phyloP scores from a whole-genome alignment of 192 early-diverging fungal species.

The Haplosporangium gracile region DNA sequence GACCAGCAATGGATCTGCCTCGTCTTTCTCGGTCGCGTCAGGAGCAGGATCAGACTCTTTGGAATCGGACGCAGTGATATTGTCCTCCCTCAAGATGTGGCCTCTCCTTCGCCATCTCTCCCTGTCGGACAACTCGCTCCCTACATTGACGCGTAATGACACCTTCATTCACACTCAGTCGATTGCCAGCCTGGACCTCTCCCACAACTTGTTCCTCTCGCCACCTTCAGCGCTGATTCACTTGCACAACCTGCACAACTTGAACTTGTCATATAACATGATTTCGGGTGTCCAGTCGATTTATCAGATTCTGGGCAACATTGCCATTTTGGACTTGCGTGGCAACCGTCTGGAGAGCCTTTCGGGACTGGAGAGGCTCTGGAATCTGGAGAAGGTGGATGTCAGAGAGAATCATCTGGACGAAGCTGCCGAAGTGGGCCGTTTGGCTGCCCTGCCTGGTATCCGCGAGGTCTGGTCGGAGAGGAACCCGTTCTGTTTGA shows the following conservation, averaged over 20 bases:
- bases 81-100: slow-evolving; percentile 56
- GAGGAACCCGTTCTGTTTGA: slow-evolving; percentile 66
- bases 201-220: slow-evolving; percentile 64
- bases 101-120: slow-evolving; percentile 57
- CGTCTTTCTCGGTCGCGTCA: not conserved
- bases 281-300: slow-evolving; percentile 64
- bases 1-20: not conserved
- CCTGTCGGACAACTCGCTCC: slow-evolving; percentile 65
- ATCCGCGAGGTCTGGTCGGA: slow-evolving; percentile 66
- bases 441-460: slow-evolving; percentile 62
- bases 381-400: slow-evolving; percentile 68
- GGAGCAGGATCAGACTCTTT: not conserved
- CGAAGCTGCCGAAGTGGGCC: slow-evolving; percentile 64
- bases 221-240: slow-evolving; percentile 60
- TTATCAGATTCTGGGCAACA: slow-evolving; percentile 66
- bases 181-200: slow-evolving; percentile 63
- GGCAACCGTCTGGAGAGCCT: slow-evolving; percentile 66
- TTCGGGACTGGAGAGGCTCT: slow-evolving; percentile 68
- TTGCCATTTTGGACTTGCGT: slow-evolving; percentile 62
- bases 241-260: slow-evolving; percentile 61
- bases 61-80: slow-evolving; percentile 28
- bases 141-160: slow-evolving; percentile 51
- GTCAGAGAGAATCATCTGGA: slow-evolving; percentile 66
- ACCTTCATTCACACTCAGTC: slow-evolving; percentile 56
- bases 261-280: slow-evolving; percentile 73